These are phyloP conservation scores for Fusarium sulawesiense DNA, from an alignment of 2,329 filamentous ascomycete genomes.

Conservation along the genomic window DNA sequence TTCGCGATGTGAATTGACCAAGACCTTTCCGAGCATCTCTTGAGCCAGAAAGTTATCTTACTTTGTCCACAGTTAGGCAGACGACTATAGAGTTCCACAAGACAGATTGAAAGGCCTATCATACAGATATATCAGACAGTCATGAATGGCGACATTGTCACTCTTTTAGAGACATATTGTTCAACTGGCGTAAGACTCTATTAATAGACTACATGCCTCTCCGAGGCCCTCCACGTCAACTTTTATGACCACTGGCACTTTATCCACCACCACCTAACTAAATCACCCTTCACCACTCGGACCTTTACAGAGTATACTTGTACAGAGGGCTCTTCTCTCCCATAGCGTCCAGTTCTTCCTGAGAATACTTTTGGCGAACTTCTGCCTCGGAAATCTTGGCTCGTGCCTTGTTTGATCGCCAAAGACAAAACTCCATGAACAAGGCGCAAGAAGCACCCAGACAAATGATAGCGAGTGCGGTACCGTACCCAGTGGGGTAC, in stretches of 20 bases:
- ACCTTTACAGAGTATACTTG: slow-evolving; percentile 26
- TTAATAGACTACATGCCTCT: background rate
- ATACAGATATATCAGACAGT: too few species aligned
- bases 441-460: slow-evolving; percentile 21
- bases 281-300: background rate
- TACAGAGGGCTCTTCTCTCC: slow-evolving; percentile 34
- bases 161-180: background rate
- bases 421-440: slow-evolving; percentile 29
- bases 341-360: slow-evolving; percentile 31
- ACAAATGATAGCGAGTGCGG: slow-evolving; percentile 47
- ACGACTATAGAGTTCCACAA: background rate
- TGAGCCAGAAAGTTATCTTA: background rate
- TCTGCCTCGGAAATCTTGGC: slow-evolving; percentile 13
- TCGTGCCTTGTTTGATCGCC: slow-evolving; percentile 21
- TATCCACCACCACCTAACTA: background rate
- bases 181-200: background rate
- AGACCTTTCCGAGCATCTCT: background rate
- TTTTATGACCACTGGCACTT: background rate
- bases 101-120: background rate
- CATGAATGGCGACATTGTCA: background rate
- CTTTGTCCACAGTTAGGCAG: background rate
- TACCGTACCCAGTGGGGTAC: slow-evolving; percentile 53
- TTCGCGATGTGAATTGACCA: background rate
- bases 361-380: slow-evolving; percentile 23
- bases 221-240: background rate